Percentiles rank a stretch among this genome's conserved stretches.
phyloP scores from a whole-genome alignment of 2,329 filamentous ascomycete genomes.

The Verticillium zaregamsianum region DNA sequence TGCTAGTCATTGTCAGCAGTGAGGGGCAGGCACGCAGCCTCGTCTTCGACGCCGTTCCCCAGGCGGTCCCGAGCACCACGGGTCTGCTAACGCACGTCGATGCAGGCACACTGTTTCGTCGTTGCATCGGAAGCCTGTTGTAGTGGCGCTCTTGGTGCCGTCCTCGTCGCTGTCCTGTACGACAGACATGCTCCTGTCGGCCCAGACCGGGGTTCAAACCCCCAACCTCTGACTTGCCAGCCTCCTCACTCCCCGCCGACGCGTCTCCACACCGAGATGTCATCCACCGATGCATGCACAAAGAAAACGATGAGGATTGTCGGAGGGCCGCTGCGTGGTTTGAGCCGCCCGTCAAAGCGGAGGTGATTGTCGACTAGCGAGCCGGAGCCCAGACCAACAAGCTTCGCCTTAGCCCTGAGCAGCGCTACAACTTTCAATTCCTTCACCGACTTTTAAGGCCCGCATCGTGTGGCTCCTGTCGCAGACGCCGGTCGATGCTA shows the following conservation, averaged over 20 bases:
- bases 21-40: neutral
- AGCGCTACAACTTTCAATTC: neutral
- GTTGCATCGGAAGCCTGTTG: neutral
- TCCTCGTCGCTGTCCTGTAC: neutral
- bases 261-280: neutral
- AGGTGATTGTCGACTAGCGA: neutral
- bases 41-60: neutral
- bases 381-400: neutral
- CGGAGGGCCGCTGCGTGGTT: neutral
- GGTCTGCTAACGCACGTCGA: neutral
- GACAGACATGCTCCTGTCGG: neutral
- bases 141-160: neutral
- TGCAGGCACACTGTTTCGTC: neutral
- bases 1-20: no score
- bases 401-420: neutral
- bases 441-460: conserved; percentile 17
- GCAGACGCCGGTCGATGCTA: neutral
- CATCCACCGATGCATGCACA: neutral
- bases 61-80: neutral
- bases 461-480: conserved; percentile 11
- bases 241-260: neutral
- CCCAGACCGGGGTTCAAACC: neutral
- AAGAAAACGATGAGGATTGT: neutral
- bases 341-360: neutral
- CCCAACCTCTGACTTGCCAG: neutral